phyloP scores from a whole-genome alignment of 2,329 filamentous ascomycete species.

The Aspergillus fijiensis region DNA sequence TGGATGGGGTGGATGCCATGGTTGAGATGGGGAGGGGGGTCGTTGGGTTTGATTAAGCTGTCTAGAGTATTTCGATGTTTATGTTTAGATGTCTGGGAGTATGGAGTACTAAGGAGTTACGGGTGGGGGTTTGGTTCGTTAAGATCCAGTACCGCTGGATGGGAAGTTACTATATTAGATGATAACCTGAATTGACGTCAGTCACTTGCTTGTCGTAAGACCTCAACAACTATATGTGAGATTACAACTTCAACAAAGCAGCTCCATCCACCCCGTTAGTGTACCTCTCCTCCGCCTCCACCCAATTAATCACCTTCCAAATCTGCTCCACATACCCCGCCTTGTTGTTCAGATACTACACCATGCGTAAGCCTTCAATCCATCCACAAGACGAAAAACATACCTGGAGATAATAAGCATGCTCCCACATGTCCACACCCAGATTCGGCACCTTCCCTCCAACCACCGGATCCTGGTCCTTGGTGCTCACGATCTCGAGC shows the following conservation, averaged over 20 bases:
- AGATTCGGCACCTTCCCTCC: slow-evolving; percentile 70
- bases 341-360: slow-evolving; percentile 86
- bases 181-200: too few relatives aligned
- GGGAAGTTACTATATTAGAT: too few relatives aligned
- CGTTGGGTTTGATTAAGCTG: slow-evolving; percentile 34
- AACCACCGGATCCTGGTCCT: slow-evolving; percentile 80
- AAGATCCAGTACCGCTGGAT: too few relatives aligned
- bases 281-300: slow-evolving; percentile 71
- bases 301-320: slow-evolving; percentile 95
- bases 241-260: slow-evolving; percentile 27
- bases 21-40: slow-evolving; percentile 31
- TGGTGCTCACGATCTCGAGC: slow-evolving; percentile 74
- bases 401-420: slow-evolving; percentile 84
- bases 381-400: slow-evolving; percentile 15
- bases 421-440: slow-evolving; percentile 90
- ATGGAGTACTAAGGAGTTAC: too few relatives aligned
- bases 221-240: too few relatives aligned
- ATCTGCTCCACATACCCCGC: slow-evolving; percentile 86
- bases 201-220: too few relatives aligned
- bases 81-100: too few relatives aligned
- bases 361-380: not conserved
- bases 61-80: not conserved
- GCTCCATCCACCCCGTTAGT: slow-evolving; percentile 28
- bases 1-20: slow-evolving; percentile 20
- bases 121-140: not conserved